phyloP scores from a whole-genome alignment of 352 stramenopile genomes.

The Globisporangium heterothallicum region DNA sequence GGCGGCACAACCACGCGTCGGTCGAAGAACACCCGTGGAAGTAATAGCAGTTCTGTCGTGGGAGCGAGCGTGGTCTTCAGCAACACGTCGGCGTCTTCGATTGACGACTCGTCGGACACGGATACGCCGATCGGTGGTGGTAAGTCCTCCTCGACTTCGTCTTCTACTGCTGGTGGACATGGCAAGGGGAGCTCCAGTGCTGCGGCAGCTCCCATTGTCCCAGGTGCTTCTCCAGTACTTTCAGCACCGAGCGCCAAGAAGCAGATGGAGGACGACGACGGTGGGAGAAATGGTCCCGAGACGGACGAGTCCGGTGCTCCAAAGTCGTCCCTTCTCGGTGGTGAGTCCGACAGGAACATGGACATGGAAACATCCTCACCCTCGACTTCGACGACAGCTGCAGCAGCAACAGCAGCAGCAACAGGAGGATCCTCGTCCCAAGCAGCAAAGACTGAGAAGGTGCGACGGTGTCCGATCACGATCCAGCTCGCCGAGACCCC shows the following conservation, averaged over 20 bases:
- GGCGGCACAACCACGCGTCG: conserved; percentile 17
- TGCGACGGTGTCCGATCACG: conserved; percentile 29
- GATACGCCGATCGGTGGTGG: conserved; percentile 12
- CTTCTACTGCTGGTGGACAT: not conserved
- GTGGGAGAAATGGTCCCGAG: conserved; percentile 1
- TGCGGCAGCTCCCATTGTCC: not conserved
- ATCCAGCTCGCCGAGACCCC: conserved; percentile 54
- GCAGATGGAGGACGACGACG: conserved; percentile 18
- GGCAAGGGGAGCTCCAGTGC: not conserved
- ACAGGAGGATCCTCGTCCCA: not conserved
- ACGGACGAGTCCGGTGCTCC: not conserved
- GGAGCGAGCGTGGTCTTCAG: conserved; percentile 51
- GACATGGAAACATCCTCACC: not conserved
- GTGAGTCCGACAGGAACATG: not conserved
- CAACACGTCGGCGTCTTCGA: conserved; percentile 44
- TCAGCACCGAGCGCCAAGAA: not conserved
- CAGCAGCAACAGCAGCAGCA: not conserved
- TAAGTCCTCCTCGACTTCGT: not conserved
- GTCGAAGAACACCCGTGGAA: conserved; percentile 23
- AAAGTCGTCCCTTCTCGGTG: not conserved
- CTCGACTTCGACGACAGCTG: not conserved
- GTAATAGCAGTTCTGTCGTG: conserved; percentile 21
- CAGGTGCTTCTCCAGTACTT: not conserved
- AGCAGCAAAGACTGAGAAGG: conserved; percentile 1
- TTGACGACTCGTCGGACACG: conserved; percentile 46